These are phyloP conservation scores for Epichloe glyceriae DNA, from an alignment of 2,329 filamentous ascomycete genomes.

Conservation along the genomic window DNA sequence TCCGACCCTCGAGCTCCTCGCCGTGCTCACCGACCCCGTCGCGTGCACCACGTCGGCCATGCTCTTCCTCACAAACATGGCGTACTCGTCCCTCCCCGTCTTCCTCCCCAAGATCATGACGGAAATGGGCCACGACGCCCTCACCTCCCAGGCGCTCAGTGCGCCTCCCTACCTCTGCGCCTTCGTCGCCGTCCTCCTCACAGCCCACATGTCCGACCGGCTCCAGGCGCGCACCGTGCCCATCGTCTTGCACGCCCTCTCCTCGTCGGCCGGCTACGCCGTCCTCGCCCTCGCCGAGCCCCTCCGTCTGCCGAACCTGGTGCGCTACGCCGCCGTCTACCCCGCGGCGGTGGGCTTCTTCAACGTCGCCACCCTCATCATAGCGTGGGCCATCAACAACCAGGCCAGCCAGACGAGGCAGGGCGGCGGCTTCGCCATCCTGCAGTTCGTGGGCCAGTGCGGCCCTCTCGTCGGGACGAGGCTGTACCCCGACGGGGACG, in stretches of 20 bases:
- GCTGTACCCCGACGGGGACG: slow-evolving; percentile 47
- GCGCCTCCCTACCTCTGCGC: slow-evolving; percentile 71
- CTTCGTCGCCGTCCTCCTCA: slow-evolving; percentile 58
- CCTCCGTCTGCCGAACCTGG: slow-evolving; percentile 27
- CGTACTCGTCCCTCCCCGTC: slow-evolving; percentile 76
- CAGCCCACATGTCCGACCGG: slow-evolving; percentile 60
- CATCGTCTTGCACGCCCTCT: slow-evolving; percentile 54
- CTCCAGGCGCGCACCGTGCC: slow-evolving; percentile 48
- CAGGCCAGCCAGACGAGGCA: slow-evolving; percentile 55
- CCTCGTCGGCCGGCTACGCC: slow-evolving; percentile 48
- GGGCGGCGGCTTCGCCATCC: slow-evolving; percentile 63
- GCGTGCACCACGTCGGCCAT: slow-evolving; percentile 63
- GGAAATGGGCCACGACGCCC: slow-evolving; percentile 58
- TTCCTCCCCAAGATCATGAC: slow-evolving; percentile 73
- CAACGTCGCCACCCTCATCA: slow-evolving; percentile 68
- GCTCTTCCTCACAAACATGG: slow-evolving; percentile 80
- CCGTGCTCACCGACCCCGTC: slow-evolving; percentile 24
- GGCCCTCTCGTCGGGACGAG: slow-evolving; percentile 60
- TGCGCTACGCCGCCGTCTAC: slow-evolving; percentile 64
- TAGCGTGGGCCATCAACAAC: slow-evolving; percentile 85
- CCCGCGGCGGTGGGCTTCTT: slow-evolving; percentile 74
- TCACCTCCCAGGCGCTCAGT: slow-evolving; percentile 62
- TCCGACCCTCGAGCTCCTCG: slow-evolving; percentile 44
- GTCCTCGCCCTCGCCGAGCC: slow-evolving; percentile 47
- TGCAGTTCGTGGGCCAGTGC: slow-evolving; percentile 73